phyloP scores from a whole-genome alignment of 164 flowering plant genomes.

The Stephania yunnanensis region DNA sequence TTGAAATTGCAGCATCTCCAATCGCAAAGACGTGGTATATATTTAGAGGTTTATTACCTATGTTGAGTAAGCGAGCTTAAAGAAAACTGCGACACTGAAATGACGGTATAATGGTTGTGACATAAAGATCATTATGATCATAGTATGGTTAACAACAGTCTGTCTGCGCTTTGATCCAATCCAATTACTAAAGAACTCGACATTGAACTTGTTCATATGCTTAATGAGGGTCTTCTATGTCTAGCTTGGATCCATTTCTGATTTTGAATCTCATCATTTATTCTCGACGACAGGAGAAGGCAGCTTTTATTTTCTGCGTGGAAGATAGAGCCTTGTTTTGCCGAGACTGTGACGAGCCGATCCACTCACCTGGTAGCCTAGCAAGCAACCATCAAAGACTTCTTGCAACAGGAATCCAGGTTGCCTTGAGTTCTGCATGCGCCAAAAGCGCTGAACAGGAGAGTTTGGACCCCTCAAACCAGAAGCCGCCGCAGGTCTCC shows the following conservation, averaged over 20 bases:
- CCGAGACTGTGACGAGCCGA: constrained; percentile 79
- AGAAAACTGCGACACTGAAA: background rate
- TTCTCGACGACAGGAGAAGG: constrained; percentile 53
- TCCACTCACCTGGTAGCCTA: constrained; percentile 61
- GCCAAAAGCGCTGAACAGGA: constrained; percentile 29
- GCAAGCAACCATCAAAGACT: constrained; percentile 81
- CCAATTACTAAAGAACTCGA: background rate
- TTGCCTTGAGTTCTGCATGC: constrained; percentile 56
- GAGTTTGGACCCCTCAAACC: constrained; percentile 51
- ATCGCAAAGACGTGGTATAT: background rate
- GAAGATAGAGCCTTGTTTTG: constrained; percentile 98
- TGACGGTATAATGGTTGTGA: background rate
- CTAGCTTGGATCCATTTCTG: background rate
- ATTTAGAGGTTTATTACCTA: background rate
- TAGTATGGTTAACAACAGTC: background rate
- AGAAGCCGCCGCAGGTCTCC: constrained; percentile 27
- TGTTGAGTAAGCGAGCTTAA: background rate
- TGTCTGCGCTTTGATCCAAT: background rate
- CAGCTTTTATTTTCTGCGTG: constrained; percentile 93
- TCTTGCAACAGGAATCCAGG: constrained; percentile 82
- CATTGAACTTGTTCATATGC: background rate
- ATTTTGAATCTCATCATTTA: background rate
- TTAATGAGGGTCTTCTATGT: background rate
- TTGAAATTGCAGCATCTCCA: background rate
- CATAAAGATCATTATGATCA: background rate